Evolutionary conservation across 1,139 yeast species (phyloP).

Genomic region (Hansenula sp.): DNA sequence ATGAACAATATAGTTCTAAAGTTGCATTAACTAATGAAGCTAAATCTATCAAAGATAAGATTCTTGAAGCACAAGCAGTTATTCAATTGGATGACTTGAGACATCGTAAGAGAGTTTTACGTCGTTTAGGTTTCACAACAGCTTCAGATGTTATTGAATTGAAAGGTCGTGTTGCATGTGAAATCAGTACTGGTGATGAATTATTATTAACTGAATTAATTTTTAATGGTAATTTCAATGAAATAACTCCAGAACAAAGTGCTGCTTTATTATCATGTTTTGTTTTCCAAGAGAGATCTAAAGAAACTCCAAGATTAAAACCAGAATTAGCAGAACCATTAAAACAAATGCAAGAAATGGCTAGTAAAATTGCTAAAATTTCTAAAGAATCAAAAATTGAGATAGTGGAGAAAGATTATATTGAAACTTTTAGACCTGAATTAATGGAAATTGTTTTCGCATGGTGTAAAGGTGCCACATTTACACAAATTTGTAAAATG

Average conservation of each 20-base stretch:
- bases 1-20: conserved; percentile 61
- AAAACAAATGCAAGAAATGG: conserved; percentile 84
- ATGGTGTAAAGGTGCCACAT: conserved; percentile 96
- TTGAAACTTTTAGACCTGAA: conserved; percentile 86
- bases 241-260: conserved; percentile 81
- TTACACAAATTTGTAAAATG: conserved; percentile 96
- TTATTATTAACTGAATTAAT: conserved; percentile 83
- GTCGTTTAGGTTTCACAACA: conserved; percentile 82
- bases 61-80: conserved; percentile 82
- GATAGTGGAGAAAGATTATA: conserved; percentile 84
- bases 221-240: conserved; percentile 92
- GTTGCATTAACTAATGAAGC: conserved; percentile 59
- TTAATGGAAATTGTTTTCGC: conserved; percentile 95
- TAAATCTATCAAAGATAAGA: conserved; percentile 56
- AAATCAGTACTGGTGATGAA: conserved; percentile 93
- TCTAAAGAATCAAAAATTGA: conserved; percentile 88
- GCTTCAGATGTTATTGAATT: conserved; percentile 81
- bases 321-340: conserved; percentile 89
- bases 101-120: conserved; percentile 85
- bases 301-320: conserved; percentile 78
- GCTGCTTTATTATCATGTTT: conserved; percentile 91
- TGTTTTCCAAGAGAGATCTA: conserved; percentile 94
- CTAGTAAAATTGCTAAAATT: conserved; percentile 81
- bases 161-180: conserved; percentile 96
- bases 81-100: conserved; percentile 91